Evolutionary conservation across 164 flowering plant species (phyloP), one percentile per base, ranked within the genome.

Genomic region (Umbilicus rupestris): DNA sequence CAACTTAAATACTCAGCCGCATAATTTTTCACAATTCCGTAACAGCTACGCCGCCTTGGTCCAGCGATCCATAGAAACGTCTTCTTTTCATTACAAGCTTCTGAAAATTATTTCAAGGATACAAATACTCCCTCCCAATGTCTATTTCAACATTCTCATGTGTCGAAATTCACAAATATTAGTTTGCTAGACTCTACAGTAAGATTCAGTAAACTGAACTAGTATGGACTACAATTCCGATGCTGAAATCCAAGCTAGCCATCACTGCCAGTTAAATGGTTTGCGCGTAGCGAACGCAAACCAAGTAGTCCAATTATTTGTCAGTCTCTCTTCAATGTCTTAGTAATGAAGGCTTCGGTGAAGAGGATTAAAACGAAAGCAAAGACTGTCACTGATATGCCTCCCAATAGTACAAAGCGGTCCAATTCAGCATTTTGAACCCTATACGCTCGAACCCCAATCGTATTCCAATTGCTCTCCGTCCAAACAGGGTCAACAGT

Each of bases 401-500:
- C 96, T 14, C 65, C 81, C 11, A 86, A 62, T 65, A 93, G 76
- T 39, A 89, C 73, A 8, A 84, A 59, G 35, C 69, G 73, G 64
- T 93, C 95, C 65, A 83, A 93, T 63, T 78, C 35, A 17, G 81
- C 68, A 70, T 64, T 71, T 73, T 93, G 90, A 8, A 84, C 80
- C 16, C 80, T 76, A 73, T 89, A 94, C 15, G 82, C 84, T 7
- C 88, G 78, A 1, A 94, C 75, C 2, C 80, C 81, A 37, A 94
- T 81, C 5, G 74, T 65, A 72, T 86, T 71, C 98, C 98, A 94
- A 68, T 85, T 89, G 80, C 98, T 94, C 69, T 91, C 98, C 2
- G 96, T 85, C 98, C 98, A 94, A 31, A 94, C 78, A 16, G 98
- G 92, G 62, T 93, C 98, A 5, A 78, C 73, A 71, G 68, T 63